Evolutionary conservation across 768 basidiomycete genomes (phyloP).

Genomic region (Auricularia sp.): DNA sequence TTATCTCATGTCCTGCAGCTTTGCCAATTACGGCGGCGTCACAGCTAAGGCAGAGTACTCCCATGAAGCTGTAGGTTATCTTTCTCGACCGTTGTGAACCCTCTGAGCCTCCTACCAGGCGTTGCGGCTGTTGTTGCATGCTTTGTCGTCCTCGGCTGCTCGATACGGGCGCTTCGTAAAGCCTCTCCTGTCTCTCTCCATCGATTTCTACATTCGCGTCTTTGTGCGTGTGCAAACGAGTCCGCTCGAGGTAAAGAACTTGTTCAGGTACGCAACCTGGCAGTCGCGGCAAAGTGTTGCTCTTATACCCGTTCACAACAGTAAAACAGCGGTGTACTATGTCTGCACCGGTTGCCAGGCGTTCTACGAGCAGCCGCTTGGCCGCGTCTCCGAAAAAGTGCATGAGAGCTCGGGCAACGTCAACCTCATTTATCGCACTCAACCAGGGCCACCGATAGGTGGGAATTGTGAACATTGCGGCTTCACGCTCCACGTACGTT

Average conservation of each 20-base stretch:
- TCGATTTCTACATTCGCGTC: conserved; percentile 93
- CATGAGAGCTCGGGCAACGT: conserved; percentile 43
- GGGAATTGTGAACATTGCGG: conserved; percentile 73
- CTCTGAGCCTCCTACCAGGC: conserved; percentile 37
- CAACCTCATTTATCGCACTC: conserved; percentile 63
- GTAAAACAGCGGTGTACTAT: conserved; percentile 79
- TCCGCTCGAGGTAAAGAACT: conserved; percentile 76
- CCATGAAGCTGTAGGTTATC: conserved; percentile 70
- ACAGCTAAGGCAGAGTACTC: conserved; percentile 88
- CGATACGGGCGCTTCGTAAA: conserved; percentile 89
- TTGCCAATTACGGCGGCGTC: conserved; percentile 89
- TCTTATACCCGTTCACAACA: conserved; percentile 20
- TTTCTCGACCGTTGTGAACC: not conserved
- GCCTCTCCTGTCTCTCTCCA: conserved; percentile 81
- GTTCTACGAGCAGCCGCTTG: conserved; percentile 77
- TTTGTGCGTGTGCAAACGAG: conserved; percentile 71
- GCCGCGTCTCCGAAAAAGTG: conserved; percentile 53
- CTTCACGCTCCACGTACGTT: conserved; percentile 57
- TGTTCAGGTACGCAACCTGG: conserved; percentile 47
- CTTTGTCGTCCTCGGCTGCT: conserved; percentile 76
- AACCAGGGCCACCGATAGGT: conserved; percentile 51
- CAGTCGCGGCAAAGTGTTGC: not conserved
- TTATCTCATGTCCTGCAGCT: conserved; percentile 37
- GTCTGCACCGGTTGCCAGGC: conserved; percentile 78
- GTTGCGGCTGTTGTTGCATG: conserved; percentile 80